Percentiles rank a stretch among this genome's conserved stretches.
These are phyloP conservation scores for Coniosporium apollinis DNA, from an alignment of 495 filamentous ascomycete species.

Conservation along the genomic window DNA sequence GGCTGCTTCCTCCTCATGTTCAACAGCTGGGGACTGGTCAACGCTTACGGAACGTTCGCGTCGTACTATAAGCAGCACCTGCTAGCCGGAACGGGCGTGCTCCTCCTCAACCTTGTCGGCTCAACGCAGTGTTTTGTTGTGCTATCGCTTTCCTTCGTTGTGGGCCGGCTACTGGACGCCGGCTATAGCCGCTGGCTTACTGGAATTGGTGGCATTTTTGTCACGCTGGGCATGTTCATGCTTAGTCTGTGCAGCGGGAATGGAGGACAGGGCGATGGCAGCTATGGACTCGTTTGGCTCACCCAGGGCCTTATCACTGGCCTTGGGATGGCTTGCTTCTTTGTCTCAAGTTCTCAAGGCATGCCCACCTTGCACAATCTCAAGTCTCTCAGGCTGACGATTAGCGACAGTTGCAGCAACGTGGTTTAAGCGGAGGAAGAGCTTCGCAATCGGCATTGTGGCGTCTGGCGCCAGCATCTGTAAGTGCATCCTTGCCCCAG, in stretches of 20 bases:
- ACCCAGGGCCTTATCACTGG: conserved; percentile 25
- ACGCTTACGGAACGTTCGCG: conserved; percentile 27
- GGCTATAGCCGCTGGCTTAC: conserved; percentile 18
- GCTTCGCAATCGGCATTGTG: conserved; percentile 27
- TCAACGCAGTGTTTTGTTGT: conserved; percentile 22
- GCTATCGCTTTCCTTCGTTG: conserved; percentile 21
- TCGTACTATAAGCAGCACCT: conserved; percentile 24
- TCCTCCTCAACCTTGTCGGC: conserved; percentile 25
- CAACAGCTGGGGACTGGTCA: conserved; percentile 27
- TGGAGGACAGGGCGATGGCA: conserved; percentile 11
- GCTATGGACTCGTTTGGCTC: conserved; percentile 21
- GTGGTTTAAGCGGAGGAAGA: conserved; percentile 25
- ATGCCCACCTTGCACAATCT: background rate
- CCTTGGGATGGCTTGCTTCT: conserved; percentile 30
- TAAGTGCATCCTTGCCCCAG: conserved; percentile 1
- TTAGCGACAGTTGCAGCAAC: conserved; percentile 20
- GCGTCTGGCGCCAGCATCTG: conserved; percentile 26
- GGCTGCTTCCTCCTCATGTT: conserved; percentile 30
- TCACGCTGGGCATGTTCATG: conserved; percentile 21
- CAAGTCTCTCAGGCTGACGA: conserved; percentile 1
- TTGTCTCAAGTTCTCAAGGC: conserved; percentile 29
- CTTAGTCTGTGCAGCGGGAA: conserved; percentile 17
- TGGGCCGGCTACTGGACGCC: conserved; percentile 27
- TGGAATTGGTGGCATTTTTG: conserved; percentile 17
- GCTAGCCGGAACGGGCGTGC: conserved; percentile 12